phyloP scores from a whole-genome alignment of 2,329 filamentous ascomycete genomes.

The Neonectria ditissima region DNA sequence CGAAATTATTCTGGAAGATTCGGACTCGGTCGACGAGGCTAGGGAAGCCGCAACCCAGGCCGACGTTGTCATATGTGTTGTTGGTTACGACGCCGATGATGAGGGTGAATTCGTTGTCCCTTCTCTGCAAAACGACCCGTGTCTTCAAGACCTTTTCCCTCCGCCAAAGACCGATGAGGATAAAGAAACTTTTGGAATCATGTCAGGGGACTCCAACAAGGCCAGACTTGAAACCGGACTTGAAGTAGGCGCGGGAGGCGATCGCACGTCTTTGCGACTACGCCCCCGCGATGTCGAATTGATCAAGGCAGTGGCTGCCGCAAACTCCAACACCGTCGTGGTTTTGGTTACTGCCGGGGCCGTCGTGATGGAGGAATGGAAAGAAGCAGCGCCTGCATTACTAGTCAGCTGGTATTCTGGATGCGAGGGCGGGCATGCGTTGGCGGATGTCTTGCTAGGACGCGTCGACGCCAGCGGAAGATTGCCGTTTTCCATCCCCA shows the following conservation, averaged over 20 bases:
- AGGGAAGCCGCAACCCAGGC: neutral
- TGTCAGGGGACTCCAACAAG: no score
- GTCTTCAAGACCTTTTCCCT: conserved; percentile 4
- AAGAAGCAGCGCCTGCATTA: conserved; percentile 19
- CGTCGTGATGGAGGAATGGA: conserved; percentile 38
- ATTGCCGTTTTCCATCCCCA: conserved; percentile 36
- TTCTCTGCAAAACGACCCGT: conserved; percentile 20
- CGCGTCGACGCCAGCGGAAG: conserved; percentile 16
- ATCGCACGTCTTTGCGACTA: conserved; percentile 30
- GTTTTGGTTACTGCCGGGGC: conserved; percentile 33
- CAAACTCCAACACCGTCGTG: conserved; percentile 28
- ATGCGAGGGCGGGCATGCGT: conserved; percentile 32
- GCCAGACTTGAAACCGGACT: neutral
- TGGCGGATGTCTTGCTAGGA: conserved; percentile 34
- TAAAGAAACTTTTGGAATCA: no score
- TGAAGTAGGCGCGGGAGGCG: conserved; percentile 32
- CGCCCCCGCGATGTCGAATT: conserved; percentile 29
- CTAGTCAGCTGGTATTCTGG: conserved; percentile 39
- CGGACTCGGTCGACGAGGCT: neutral
- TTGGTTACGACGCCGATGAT: conserved; percentile 33
- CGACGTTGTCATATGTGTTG: conserved; percentile 33
- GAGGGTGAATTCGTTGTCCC: conserved; percentile 37
- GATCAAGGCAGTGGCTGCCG: conserved; percentile 24
- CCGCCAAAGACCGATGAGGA: conserved; percentile 3
- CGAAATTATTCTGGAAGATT: conserved; percentile 22